Conservation (phyloP, 345 rosid species). For the Populus deltoides region DNA sequence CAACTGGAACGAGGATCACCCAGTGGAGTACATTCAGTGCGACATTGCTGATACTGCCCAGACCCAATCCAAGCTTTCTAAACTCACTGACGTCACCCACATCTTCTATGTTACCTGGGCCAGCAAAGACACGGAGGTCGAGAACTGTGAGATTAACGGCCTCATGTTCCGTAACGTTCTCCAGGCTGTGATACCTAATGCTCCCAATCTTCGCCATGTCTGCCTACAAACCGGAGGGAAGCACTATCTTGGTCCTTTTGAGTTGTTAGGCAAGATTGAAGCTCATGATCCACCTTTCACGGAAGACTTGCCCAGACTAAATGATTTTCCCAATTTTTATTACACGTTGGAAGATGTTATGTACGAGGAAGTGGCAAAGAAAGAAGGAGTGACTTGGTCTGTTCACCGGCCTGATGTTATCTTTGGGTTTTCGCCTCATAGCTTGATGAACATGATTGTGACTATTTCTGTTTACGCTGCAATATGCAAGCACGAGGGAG, state of each 20-base stretch:
- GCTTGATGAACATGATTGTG: conserved; percentile 65
- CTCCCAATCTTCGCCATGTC: conserved; percentile 71
- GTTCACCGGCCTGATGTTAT: conserved; percentile 59
- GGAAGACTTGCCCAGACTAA: conserved; percentile 73
- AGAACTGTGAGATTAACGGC: conserved; percentile 63
- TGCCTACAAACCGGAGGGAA: conserved; percentile 80
- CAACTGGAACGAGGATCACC: conserved; percentile 66
- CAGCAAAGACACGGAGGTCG: conserved; percentile 44
- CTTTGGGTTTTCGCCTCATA: conserved; percentile 81
- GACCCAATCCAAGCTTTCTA: conserved; percentile 54
- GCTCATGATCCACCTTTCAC: conserved; percentile 69
- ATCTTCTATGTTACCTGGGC: conserved; percentile 77
- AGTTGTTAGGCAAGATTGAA: conserved; percentile 10
- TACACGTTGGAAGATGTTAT: conserved; percentile 65
- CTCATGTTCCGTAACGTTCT: conserved; percentile 75
- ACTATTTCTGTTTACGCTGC: conserved; percentile 71
- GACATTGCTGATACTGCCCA: conserved; percentile 53
- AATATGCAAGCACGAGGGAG: conserved; percentile 69
- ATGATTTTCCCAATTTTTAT: conserved; percentile 50
- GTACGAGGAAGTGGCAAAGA: conserved; percentile 51
- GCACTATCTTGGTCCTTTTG: conserved; percentile 63
- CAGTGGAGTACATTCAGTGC: conserved; percentile 82
- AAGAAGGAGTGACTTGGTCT: conserved; percentile 67
- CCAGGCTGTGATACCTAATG: conserved; percentile 53
- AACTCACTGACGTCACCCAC: conserved; percentile 66